A percentile compares a stretch with the other conserved stretches of the same genome.
These are phyloP conservation scores for Typha latifolia DNA, from an alignment of 176 grass and related monocot genomes.

Conservation along the genomic window DNA sequence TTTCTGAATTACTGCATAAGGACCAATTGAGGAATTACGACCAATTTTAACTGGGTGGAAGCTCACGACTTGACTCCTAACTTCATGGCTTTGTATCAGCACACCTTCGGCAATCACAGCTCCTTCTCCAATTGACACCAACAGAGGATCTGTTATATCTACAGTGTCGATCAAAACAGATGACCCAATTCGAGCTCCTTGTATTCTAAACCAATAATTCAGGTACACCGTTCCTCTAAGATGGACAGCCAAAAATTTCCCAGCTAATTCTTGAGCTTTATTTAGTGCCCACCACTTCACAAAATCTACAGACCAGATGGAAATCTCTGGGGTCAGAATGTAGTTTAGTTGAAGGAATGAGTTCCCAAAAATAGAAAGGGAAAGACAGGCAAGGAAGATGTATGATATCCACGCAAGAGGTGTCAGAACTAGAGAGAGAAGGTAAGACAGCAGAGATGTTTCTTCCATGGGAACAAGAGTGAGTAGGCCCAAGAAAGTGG, in stretches of 20 bases:
- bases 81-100: conserved; percentile 52
- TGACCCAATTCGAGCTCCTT: conserved; percentile 55
- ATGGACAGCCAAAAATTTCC: conserved; percentile 53
- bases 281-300: conserved; percentile 75
- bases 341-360: conserved; percentile 63
- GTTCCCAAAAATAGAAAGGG: conserved; percentile 44
- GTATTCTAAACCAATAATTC: conserved; percentile 66
- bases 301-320: conserved; percentile 56
- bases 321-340: conserved; percentile 51
- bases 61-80: conserved; percentile 42
- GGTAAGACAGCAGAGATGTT: conserved; percentile 28
- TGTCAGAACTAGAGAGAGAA: conserved; percentile 40
- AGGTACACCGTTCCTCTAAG: conserved; percentile 58
- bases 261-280: conserved; percentile 47
- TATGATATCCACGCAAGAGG: conserved; percentile 61
- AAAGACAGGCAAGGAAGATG: conserved; percentile 44
- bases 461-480: conserved; percentile 22
- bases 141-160: conserved; percentile 53
- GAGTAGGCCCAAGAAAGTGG: conserved; percentile 26
- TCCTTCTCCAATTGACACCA: conserved; percentile 45
- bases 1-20: conserved; percentile 49
- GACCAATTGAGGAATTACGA: conserved; percentile 38
- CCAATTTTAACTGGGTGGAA: conserved; percentile 44
- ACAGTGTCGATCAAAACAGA: conserved; percentile 60
- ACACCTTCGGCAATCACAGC: conserved; percentile 55